Percentiles rank a stretch among this genome's conserved stretches.
These are phyloP conservation scores for Glycine latifolia DNA, from an alignment of 306 rosid species.

Conservation along the genomic window DNA sequence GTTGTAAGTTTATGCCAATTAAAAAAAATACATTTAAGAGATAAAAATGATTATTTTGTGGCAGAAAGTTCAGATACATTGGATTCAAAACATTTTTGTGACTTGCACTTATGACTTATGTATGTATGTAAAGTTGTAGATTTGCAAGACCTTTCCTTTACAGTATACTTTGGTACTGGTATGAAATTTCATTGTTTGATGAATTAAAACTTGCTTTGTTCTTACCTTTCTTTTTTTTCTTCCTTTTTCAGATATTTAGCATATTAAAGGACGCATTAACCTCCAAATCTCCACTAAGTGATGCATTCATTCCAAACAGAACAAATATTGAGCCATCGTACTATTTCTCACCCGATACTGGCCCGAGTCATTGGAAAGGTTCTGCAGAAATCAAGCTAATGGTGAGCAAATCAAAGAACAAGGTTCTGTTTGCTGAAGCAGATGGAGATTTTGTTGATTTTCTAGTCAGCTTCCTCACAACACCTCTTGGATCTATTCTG, in stretches of 20 bases:
- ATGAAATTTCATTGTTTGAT: too few species aligned
- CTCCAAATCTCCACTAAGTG: conserved; percentile 40
- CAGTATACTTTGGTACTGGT: too few species aligned
- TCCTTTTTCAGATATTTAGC: background rate
- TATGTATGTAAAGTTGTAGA: too few species aligned
- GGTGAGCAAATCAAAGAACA: conserved; percentile 39
- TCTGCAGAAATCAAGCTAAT: conserved; percentile 28
- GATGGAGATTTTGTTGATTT: background rate
- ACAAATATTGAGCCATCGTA: background rate
- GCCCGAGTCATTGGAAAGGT: background rate
- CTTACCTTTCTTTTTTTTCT: background rate
- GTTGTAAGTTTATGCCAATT: too few species aligned
- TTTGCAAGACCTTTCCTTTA: too few species aligned
- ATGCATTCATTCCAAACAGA: conserved; percentile 31
- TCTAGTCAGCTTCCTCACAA: background rate
- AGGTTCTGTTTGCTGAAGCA: conserved; percentile 7
- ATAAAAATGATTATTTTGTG: too few species aligned
- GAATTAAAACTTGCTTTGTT: background rate
- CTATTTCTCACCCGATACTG: conserved; percentile 21
- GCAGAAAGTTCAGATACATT: too few species aligned
- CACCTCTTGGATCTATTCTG: background rate
- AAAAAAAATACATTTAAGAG: too few species aligned
- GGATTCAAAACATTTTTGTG: too few species aligned
- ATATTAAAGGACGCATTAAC: conserved; percentile 1
- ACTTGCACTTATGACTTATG: background rate